Conservation (phyloP, 805 yeast species). For the Candida coquimbonensis region DNA sequence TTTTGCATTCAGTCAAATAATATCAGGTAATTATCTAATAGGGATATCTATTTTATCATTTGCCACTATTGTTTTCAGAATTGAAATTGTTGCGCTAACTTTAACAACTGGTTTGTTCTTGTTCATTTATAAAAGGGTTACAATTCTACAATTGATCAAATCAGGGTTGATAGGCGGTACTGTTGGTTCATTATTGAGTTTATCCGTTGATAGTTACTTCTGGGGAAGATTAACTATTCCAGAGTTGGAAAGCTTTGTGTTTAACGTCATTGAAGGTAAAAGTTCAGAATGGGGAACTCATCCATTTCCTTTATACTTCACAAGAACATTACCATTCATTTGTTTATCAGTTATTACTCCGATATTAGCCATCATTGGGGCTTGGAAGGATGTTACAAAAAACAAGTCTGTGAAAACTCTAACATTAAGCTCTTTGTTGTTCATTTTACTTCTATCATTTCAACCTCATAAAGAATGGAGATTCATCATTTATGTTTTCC, state of each 20-base stretch:
- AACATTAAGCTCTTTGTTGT: conserved; percentile 45
- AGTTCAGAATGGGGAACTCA: conserved; percentile 80
- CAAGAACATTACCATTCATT: conserved; percentile 33
- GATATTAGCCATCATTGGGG: conserved; percentile 31
- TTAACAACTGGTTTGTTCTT: conserved; percentile 41
- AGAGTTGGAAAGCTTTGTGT: conserved; percentile 64
- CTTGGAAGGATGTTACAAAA: conserved; percentile 27
- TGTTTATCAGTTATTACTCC: conserved; percentile 42
- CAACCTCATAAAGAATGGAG: conserved; percentile 96
- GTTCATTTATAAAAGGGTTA: conserved; percentile 38
- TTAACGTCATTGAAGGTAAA: conserved; percentile 71
- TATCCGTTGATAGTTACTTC: conserved; percentile 62
- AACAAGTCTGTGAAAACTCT: conserved; percentile 35
- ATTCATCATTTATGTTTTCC: conserved; percentile 70
- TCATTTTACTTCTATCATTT: conserved; percentile 57
- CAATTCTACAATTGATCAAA: conserved; percentile 32
- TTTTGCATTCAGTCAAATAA: conserved; percentile 42
- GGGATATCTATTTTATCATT: conserved; percentile 53
- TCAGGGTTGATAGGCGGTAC: conserved; percentile 42
- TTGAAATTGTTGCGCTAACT: conserved; percentile 58
- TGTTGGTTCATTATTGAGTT: conserved; percentile 42
- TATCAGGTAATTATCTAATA: conserved; percentile 37
- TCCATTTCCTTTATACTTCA: conserved; percentile 65
- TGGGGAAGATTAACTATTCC: conserved; percentile 67
- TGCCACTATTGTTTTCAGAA: conserved; percentile 60